phyloP scores from a whole-genome alignment of 2,329 filamentous ascomycete genomes.

The Pyricularia grisea region DNA sequence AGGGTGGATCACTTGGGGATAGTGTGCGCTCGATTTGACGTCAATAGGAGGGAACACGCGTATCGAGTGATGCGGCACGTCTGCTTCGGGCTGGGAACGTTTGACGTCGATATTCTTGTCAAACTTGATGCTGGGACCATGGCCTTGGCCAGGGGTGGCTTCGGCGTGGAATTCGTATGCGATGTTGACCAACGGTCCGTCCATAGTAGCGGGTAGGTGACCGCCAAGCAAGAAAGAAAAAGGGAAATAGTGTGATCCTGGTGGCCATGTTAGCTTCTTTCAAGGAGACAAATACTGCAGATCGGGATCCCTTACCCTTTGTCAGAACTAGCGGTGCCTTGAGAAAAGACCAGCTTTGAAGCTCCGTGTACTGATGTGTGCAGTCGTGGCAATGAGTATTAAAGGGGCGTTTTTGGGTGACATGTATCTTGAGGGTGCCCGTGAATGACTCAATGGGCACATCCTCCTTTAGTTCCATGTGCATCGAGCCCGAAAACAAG shows the following conservation, averaged over 20 bases:
- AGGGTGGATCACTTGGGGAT: slow-evolving; percentile 77
- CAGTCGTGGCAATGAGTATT: slow-evolving; percentile 72
- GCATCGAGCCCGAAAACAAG: slow-evolving; percentile 74
- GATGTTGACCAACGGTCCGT: slow-evolving; percentile 62
- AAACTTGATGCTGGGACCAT: slow-evolving; percentile 42
- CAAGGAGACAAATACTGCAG: background rate
- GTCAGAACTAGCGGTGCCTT: slow-evolving; percentile 40
- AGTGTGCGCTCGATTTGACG: slow-evolving; percentile 75
- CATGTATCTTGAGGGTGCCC: slow-evolving; percentile 61
- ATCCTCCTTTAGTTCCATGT: slow-evolving; percentile 61
- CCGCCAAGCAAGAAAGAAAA: slow-evolving; percentile 84
- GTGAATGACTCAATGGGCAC: slow-evolving; percentile 64
- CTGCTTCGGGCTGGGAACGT: slow-evolving; percentile 65
- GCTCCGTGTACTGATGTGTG: slow-evolving; percentile 57
- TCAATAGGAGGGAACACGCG: slow-evolving; percentile 96
- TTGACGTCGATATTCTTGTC: slow-evolving; percentile 62
- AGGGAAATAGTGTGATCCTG: slow-evolving; percentile 67
- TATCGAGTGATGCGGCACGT: slow-evolving; percentile 77
- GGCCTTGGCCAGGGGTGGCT: slow-evolving; percentile 50
- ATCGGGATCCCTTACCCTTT: slow-evolving; percentile 30
- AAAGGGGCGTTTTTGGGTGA: slow-evolving; percentile 74
- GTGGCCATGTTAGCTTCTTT: background rate
- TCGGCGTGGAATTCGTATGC: slow-evolving; percentile 70
- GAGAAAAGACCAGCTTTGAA: slow-evolving; percentile 74
- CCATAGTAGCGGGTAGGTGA: slow-evolving; percentile 74